Percentiles rank a stretch among this genome's conserved stretches.
Conservation (phyloP, 257 asterid genomes). For the Nicotiana noctiflora region DNA sequence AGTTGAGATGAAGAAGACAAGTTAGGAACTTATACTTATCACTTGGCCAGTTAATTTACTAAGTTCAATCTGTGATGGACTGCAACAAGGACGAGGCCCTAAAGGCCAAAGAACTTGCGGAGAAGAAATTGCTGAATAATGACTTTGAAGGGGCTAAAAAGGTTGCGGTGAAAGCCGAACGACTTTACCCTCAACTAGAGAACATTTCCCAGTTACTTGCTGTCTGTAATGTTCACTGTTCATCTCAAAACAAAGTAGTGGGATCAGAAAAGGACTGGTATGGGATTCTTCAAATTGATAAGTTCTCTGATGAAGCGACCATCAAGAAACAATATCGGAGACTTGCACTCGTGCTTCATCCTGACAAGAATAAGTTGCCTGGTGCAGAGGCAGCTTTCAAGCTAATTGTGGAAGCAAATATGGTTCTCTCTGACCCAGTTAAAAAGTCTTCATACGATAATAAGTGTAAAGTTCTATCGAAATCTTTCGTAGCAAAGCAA, state of each 20-base stretch:
- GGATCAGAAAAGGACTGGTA: slow-evolving; percentile 83
- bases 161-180: slow-evolving; percentile 53
- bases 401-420: no score
- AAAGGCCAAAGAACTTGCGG: slow-evolving; percentile 63
- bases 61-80: slow-evolving; percentile 39
- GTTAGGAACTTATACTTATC: neutral
- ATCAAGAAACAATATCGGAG: slow-evolving; percentile 66
- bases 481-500: no score
- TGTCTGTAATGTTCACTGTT: slow-evolving; percentile 70
- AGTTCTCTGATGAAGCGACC: slow-evolving; percentile 47
- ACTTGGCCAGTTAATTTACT: slow-evolving; percentile 3
- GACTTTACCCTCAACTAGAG: slow-evolving; percentile 68
- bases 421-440: no score
- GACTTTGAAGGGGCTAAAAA: slow-evolving; percentile 69
- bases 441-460: no score
- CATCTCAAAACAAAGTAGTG: slow-evolving; percentile 33
- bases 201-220: slow-evolving; percentile 58
- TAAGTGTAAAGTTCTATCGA: no score
- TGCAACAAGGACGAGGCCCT: slow-evolving; percentile 85
- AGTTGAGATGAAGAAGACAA: slow-evolving; percentile 1
- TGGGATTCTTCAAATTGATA: slow-evolving; percentile 58
- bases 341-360: no score
- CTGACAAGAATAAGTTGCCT: no score
- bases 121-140: slow-evolving; percentile 49
- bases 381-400: no score